These are phyloP conservation scores for Corynascus novoguineensis DNA, from an alignment of 495 filamentous ascomycete species.

Conservation along the genomic window DNA sequence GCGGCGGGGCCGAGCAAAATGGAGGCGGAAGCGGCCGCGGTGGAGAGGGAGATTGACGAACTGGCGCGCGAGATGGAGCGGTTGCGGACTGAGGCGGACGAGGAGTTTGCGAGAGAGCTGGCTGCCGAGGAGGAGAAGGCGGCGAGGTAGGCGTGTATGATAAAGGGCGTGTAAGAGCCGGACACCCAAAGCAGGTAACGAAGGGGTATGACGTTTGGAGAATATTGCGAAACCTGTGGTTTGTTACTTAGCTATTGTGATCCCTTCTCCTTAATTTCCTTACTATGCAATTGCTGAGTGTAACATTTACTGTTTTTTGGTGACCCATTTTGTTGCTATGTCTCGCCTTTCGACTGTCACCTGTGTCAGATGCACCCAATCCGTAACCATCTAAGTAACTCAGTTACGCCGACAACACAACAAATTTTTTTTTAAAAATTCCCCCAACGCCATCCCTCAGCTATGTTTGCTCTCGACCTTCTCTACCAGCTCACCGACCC, in stretches of 20 bases:
- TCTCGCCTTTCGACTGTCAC: too few relatives aligned
- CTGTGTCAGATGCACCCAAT: too few relatives aligned
- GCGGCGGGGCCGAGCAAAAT: not conserved
- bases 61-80: conserved; percentile 18
- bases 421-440: not conserved
- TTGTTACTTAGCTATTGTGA: not conserved
- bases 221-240: too few relatives aligned
- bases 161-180: too few relatives aligned
- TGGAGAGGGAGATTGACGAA: conserved; percentile 29
- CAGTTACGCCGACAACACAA: not conserved
- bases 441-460: conserved; percentile 14
- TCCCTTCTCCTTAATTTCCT: not conserved
- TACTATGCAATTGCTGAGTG: too few relatives aligned
- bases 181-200: too few relatives aligned
- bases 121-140: conserved; percentile 27
- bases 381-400: too few relatives aligned
- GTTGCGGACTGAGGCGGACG: conserved; percentile 32
- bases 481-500: conserved; percentile 82
- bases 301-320: too few relatives aligned
- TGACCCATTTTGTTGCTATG: too few relatives aligned
- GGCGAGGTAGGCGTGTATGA: too few relatives aligned
- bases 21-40: conserved; percentile 11
- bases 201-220: too few relatives aligned
- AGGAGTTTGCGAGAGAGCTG: conserved; percentile 34
- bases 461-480: conserved; percentile 58